Conservation (phyloP, 2,329 filamentous ascomycete genomes). For the Trichothecium sympodiale region DNA sequence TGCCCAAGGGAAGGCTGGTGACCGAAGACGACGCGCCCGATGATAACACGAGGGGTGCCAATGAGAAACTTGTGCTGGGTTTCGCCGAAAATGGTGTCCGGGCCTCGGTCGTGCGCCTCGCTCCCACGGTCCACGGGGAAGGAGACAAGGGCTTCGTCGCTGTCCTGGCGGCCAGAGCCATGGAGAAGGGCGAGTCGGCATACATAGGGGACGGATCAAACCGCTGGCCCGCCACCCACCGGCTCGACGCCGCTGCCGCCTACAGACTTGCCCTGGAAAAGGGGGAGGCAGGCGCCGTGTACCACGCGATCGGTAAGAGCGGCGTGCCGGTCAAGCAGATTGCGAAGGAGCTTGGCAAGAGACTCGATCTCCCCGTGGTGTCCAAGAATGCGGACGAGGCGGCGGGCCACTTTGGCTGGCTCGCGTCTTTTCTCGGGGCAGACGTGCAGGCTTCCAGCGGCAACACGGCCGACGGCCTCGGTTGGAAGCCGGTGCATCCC, state of each 20-base stretch:
- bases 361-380: slow-evolving; percentile 18
- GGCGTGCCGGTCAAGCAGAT: slow-evolving; percentile 23
- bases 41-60: slow-evolving; percentile 7
- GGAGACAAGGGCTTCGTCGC: slow-evolving; percentile 19
- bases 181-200: slow-evolving; percentile 14
- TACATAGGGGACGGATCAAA: slow-evolving; percentile 24
- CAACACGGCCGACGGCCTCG: slow-evolving; percentile 14
- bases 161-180: slow-evolving; percentile 14
- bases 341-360: slow-evolving; percentile 19
- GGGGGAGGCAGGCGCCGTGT: slow-evolving; percentile 19
- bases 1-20: slow-evolving; percentile 13
- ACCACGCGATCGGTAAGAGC: slow-evolving; percentile 24
- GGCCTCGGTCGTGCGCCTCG: slow-evolving; percentile 22
- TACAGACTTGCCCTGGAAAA: slow-evolving; percentile 26
- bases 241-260: slow-evolving; percentile 23
- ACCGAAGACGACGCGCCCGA: slow-evolving; percentile 17
- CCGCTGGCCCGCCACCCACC: slow-evolving; percentile 25
- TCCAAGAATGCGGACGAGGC: slow-evolving; percentile 17
- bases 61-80: slow-evolving; percentile 13
- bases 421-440: slow-evolving; percentile 8
- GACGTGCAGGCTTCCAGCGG: slow-evolving; percentile 22
- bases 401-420: slow-evolving; percentile 13
- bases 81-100: slow-evolving; percentile 19
- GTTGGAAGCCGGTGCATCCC: too few species aligned
- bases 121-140: slow-evolving; percentile 25